These are phyloP conservation scores for Hawksworthiomyces lignivorus DNA, from an alignment of 2,329 filamentous ascomycete genomes.

Conservation along the genomic window DNA sequence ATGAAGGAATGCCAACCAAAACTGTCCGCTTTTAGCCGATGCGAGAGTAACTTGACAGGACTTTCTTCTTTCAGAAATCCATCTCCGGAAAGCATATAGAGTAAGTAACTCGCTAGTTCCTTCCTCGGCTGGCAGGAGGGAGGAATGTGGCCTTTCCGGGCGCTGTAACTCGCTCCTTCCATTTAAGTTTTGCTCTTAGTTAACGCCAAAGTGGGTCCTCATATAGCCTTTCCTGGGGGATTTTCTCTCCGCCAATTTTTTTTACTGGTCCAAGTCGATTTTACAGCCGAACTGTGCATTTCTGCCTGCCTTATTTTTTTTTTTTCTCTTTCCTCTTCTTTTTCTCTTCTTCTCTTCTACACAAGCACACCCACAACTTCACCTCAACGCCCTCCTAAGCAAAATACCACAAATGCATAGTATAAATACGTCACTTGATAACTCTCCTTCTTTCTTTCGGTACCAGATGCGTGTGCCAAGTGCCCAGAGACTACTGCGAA, in stretches of 20 bases:
- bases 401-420: constrained; percentile 47
- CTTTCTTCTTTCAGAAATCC: too few relatives aligned
- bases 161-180: constrained; percentile 4
- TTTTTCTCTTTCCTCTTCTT: not conserved
- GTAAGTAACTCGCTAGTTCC: not conserved
- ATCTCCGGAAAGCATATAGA: not conserved
- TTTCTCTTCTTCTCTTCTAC: constrained; percentile 1
- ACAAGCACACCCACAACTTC: constrained; percentile 6
- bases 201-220: constrained; percentile 1
- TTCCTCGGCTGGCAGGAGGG: not conserved
- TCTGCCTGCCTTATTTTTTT: constrained; percentile 1
- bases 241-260: constrained; percentile 3
- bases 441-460: constrained; percentile 42
- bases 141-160: constrained; percentile 1
- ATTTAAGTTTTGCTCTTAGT: not conserved
- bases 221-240: constrained; percentile 5
- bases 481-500: constrained; percentile 40
- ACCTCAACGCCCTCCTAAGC: not conserved
- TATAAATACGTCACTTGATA: constrained; percentile 34
- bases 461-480: constrained; percentile 51
- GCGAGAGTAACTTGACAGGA: too few relatives aligned
- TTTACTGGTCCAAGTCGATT: not conserved
- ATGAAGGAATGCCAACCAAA: too few relatives aligned
- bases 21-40: too few relatives aligned
- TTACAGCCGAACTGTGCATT: not conserved